Conservation (phyloP, 257 asterid species). For the Ballota nigra region DNA sequence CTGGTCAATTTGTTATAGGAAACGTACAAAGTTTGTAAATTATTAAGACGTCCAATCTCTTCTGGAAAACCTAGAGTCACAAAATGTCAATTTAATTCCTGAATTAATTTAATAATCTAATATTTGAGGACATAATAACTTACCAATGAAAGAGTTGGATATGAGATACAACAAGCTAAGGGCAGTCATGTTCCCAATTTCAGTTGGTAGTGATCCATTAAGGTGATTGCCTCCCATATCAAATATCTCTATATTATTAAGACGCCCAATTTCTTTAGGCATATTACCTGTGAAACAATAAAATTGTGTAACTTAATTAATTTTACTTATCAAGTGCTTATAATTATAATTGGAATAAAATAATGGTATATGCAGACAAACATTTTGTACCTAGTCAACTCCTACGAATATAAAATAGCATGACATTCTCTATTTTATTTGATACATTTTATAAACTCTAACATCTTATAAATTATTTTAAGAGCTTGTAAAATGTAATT, state of each 20-base stretch:
- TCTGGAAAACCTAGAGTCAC: background rate
- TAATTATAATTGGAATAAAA: background rate
- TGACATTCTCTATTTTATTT: too few relatives aligned
- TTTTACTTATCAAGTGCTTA: background rate
- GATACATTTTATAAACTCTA: too few relatives aligned
- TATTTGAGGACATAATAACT: background rate
- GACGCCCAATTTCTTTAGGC: background rate
- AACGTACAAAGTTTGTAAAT: background rate
- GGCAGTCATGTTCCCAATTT: background rate
- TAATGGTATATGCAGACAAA: too few relatives aligned
- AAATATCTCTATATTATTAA: background rate
- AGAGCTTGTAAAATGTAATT: too few relatives aligned
- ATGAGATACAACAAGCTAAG: background rate
- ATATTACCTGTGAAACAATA: background rate
- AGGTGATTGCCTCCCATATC: background rate
- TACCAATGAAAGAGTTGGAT: background rate
- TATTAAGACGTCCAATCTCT: background rate
- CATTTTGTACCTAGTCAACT: too few relatives aligned
- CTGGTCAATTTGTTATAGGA: background rate
- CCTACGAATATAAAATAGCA: background rate
- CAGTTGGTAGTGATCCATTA: background rate
- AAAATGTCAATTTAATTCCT: background rate
- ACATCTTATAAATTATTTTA: too few relatives aligned
- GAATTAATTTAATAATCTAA: background rate
- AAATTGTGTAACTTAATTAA: background rate